These are phyloP conservation scores for Flueggea neowawraea DNA, from an alignment of 441 rosid species.

Conservation along the genomic window DNA sequence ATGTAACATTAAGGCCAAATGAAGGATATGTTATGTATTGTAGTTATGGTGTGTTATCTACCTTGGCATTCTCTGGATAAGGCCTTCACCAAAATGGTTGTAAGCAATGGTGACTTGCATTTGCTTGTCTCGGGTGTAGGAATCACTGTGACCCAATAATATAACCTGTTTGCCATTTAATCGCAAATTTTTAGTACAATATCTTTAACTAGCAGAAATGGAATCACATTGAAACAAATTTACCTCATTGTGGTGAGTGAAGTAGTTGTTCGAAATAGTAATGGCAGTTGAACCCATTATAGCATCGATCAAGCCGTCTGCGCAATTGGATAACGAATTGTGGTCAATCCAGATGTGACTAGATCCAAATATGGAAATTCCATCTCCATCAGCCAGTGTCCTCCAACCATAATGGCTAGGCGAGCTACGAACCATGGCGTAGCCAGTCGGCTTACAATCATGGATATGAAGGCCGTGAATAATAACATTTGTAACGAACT, in stretches of 20 bases:
- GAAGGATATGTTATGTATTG: not conserved
- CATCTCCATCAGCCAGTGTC: conserved; percentile 91
- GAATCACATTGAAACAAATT: not conserved
- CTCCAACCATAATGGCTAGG: conserved; percentile 81
- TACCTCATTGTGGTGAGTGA: conserved; percentile 93
- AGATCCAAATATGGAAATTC: conserved; percentile 79
- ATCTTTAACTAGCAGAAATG: not conserved
- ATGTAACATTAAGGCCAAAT: not conserved
- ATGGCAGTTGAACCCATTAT: conserved; percentile 85
- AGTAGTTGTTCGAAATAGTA: conserved; percentile 79
- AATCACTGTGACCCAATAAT: conserved; percentile 82
- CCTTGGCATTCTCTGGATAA: conserved; percentile 98
- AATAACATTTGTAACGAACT: conserved; percentile 71
- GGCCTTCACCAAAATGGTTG: conserved; percentile 97
- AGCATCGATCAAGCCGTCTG: conserved; percentile 83
- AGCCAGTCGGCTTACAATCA: conserved; percentile 91
- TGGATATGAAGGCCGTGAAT: conserved; percentile 86
- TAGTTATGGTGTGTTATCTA: conserved; percentile 15
- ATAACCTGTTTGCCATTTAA: conserved; percentile 51
- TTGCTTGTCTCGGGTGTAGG: conserved; percentile 69
- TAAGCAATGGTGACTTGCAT: conserved; percentile 97
- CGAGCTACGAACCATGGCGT: conserved; percentile 75
- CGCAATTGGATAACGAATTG: conserved; percentile 73
- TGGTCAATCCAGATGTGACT: conserved; percentile 96
- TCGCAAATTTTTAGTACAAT: not conserved